A percentile compares a stretch with the other conserved stretches of the same genome.
Conservation (phyloP, 2,329 filamentous ascomycete genomes). For the Magnaporthiopsis rhizophila region DNA sequence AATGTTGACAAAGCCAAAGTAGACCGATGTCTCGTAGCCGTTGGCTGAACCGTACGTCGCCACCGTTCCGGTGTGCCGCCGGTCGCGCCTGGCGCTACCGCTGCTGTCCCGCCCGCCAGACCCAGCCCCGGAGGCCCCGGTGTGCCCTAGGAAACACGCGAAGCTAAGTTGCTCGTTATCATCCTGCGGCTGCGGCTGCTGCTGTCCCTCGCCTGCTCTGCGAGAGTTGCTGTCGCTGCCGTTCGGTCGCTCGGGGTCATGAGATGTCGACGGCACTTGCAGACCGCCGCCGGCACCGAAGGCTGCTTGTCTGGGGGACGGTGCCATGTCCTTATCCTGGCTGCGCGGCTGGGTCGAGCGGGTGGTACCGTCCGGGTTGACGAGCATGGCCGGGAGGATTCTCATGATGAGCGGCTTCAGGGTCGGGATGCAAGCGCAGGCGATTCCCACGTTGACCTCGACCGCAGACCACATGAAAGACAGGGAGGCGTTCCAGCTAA, state of each 20-base stretch:
- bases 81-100: constrained; percentile 3
- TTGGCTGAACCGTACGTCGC: constrained; percentile 16
- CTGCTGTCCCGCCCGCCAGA: neutral
- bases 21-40: constrained; percentile 39
- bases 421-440: constrained; percentile 86
- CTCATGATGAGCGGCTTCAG: constrained; percentile 75
- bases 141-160: constrained; percentile 19
- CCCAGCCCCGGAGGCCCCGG: neutral
- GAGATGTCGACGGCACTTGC: constrained; percentile 1
- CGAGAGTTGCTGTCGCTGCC: neutral
- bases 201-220: neutral
- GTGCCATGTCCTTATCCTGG: constrained; percentile 16
- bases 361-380: constrained; percentile 38
- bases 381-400: constrained; percentile 48
- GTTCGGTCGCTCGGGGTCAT: neutral
- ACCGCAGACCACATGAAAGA: constrained; percentile 92
- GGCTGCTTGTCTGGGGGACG: neutral
- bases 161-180: constrained; percentile 37
- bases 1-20: constrained; percentile 74
- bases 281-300: constrained; percentile 4
- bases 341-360: neutral
- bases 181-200: neutral
- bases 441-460: constrained; percentile 84
- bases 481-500: constrained; percentile 68
- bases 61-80: constrained; percentile 8